These are phyloP conservation scores for Fallopia convolvulus DNA, from an alignment of 148 eudicot genomes.

Conservation along the genomic window DNA sequence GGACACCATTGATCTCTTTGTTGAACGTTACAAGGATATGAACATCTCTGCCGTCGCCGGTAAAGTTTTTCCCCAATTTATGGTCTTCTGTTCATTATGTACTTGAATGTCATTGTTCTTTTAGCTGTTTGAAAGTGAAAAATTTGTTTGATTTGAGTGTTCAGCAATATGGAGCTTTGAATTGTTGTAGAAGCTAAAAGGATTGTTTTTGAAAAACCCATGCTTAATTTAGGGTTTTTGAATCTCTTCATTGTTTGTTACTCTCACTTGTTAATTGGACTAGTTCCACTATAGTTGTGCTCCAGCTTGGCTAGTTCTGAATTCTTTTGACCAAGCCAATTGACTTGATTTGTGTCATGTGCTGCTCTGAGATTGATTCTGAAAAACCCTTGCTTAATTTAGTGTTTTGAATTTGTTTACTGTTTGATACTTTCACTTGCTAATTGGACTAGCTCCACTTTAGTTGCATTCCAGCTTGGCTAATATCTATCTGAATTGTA, in stretches of 20 bases:
- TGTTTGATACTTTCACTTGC: background rate
- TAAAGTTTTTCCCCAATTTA: conserved; percentile 14
- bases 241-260: background rate
- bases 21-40: conserved; percentile 74
- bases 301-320: background rate
- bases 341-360: background rate
- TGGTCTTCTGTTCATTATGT: background rate
- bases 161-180: background rate
- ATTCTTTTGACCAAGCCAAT: background rate
- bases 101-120: background rate
- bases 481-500: background rate
- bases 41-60: conserved; percentile 85
- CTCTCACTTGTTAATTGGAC: background rate
- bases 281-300: background rate
- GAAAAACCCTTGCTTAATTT: background rate
- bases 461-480: background rate
- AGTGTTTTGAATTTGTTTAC: too few species aligned
- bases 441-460: background rate
- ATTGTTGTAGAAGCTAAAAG: background rate
- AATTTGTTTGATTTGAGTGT: conserved; percentile 1
- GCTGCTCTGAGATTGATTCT: background rate
- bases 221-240: background rate
- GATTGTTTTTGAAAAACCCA: background rate
- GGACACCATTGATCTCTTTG: conserved; percentile 94
- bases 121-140: background rate